Percentiles rank a stretch among this genome's conserved stretches.
These are phyloP conservation scores for Wickerhamiella hasegawae DNA, from an alignment of 805 yeast species.

Conservation along the genomic window DNA sequence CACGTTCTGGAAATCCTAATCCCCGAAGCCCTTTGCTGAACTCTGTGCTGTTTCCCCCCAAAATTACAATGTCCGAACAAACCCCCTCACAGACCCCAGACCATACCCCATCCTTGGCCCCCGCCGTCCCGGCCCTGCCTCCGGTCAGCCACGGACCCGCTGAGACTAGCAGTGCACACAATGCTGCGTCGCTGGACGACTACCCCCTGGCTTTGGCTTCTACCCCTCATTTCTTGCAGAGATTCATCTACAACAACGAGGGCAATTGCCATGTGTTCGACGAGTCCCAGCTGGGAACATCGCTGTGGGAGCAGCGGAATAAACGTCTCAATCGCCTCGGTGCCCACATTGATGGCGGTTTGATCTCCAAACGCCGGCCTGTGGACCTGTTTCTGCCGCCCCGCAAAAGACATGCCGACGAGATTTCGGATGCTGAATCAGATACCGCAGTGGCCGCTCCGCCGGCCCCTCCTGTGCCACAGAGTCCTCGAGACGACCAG, in stretches of 20 bases:
- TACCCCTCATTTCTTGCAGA: conserved; percentile 20
- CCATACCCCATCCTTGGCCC: too few species aligned
- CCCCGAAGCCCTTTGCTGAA: too few species aligned
- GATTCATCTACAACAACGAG: conserved; percentile 17
- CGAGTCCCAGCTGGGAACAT: conserved; percentile 10
- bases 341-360: conserved; percentile 2
- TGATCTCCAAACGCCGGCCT: conserved; percentile 14
- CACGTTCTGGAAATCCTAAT: too few species aligned
- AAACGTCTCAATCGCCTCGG: conserved; percentile 3
- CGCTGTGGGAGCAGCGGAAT: conserved; percentile 4
- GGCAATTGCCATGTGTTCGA: conserved; percentile 17
- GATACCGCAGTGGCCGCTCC: background rate
- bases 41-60: too few species aligned
- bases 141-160: too few species aligned
- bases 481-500: background rate
- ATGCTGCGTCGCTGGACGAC: conserved; percentile 1
- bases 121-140: too few species aligned
- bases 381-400: background rate
- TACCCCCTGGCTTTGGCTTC: conserved; percentile 21
- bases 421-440: background rate
- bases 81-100: too few species aligned
- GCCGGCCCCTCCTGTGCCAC: background rate
- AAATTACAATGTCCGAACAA: too few species aligned
- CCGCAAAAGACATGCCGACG: conserved; percentile 5
- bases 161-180: too few species aligned